Evolutionary conservation across 257 asterid genomes (phyloP).

Genomic region (Forsythia viridissima): DNA sequence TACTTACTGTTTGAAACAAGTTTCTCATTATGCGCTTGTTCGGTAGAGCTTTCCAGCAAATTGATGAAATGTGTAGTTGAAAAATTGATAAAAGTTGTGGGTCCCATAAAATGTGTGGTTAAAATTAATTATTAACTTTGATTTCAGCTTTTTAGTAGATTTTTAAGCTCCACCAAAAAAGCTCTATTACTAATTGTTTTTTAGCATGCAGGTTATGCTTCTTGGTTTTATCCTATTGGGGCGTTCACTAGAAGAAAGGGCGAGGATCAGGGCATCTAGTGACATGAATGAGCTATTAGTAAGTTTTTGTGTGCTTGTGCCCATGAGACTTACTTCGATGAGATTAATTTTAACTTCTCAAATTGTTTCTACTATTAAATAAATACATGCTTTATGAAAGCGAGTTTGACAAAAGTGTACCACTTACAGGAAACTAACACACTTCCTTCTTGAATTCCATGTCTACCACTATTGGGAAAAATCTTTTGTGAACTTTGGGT

Average conservation of each 20-base stretch:
- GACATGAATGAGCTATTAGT: slow-evolving; percentile 97
- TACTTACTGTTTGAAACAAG: slow-evolving; percentile 14
- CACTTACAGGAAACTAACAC: background rate
- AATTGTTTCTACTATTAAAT: background rate
- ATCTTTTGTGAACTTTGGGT: slow-evolving; percentile 8
- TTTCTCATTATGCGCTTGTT: slow-evolving; percentile 35
- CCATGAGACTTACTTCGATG: background rate
- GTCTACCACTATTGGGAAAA: background rate
- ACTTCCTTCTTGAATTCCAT: slow-evolving; percentile 9
- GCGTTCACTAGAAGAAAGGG: slow-evolving; percentile 96
- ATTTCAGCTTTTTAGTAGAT: no score
- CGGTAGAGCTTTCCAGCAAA: no score
- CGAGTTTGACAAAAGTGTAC: background rate
- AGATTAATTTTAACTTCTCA: background rate
- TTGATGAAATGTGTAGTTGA: no score
- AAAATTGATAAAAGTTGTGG: no score
- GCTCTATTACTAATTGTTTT: slow-evolving; percentile 31
- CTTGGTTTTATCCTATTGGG: slow-evolving; percentile 95
- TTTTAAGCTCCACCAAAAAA: no score
- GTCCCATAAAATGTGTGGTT: no score
- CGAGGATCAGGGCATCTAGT: slow-evolving; percentile 91
- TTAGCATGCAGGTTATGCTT: slow-evolving; percentile 99
- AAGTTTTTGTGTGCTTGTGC: slow-evolving; percentile 29
- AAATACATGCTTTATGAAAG: background rate
- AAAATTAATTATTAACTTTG: no score